phyloP scores from a whole-genome alignment of 495 filamentous ascomycete species.

The Neurospora terricola region DNA sequence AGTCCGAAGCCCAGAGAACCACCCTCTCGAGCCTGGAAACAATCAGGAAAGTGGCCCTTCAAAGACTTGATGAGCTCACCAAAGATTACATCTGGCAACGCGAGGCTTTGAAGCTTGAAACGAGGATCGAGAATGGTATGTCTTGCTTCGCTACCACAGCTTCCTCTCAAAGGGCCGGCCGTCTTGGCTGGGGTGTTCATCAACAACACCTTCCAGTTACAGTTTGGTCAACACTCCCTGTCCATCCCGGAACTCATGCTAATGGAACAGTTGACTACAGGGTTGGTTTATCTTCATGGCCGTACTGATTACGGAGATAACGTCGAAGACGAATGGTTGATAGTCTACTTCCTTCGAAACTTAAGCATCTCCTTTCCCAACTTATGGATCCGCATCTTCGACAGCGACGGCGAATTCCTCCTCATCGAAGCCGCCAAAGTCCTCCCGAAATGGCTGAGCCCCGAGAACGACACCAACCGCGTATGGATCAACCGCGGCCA shows the following conservation, averaged over 20 bases:
- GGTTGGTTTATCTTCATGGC: conserved; percentile 50
- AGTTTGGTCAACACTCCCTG: neutral
- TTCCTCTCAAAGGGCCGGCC: too few relatives aligned
- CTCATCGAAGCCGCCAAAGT: conserved; percentile 87
- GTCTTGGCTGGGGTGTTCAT: too few relatives aligned
- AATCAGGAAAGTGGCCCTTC: conserved; percentile 57
- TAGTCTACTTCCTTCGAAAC: conserved; percentile 80
- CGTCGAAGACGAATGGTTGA: conserved; percentile 93
- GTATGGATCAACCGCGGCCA: conserved; percentile 72
- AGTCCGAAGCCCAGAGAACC: conserved; percentile 38
- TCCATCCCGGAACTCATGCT: neutral
- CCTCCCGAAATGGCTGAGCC: conserved; percentile 83
- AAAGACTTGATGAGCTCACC: conserved; percentile 51
- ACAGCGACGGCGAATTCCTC: conserved; percentile 90
- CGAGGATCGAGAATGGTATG: conserved; percentile 50
- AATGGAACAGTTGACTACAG: conserved; percentile 10
- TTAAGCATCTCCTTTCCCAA: conserved; percentile 61
- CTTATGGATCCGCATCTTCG: conserved; percentile 72
- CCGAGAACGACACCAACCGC: conserved; percentile 77
- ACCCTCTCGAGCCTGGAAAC: conserved; percentile 47
- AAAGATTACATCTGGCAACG: conserved; percentile 95
- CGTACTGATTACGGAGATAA: conserved; percentile 82
- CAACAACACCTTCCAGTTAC: neutral
- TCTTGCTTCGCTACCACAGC: neutral
- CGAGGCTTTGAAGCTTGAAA: conserved; percentile 55